Evolutionary conservation across 2,329 filamentous ascomycete species (phyloP).

Genomic region (Fusarium multiceps): DNA sequence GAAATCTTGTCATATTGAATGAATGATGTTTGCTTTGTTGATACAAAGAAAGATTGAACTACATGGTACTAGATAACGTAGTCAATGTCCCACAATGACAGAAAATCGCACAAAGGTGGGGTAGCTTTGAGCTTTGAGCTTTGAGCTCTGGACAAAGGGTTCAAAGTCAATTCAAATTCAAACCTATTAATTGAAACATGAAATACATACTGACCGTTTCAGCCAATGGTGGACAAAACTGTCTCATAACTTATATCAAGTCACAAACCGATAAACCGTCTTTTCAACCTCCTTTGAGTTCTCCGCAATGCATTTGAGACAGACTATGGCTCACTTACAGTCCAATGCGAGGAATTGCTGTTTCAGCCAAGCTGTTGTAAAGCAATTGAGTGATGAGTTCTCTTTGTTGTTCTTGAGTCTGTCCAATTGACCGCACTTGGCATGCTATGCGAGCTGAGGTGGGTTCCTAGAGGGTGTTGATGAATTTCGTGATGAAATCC

Average conservation of each 20-base stretch:
- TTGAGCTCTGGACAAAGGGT: not conserved
- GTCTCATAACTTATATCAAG: not conserved
- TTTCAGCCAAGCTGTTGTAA: not conserved
- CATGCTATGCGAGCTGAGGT: not conserved
- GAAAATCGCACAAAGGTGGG: constrained; percentile 36
- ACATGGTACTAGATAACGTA: not conserved
- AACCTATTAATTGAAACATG: not conserved
- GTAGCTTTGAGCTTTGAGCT: constrained; percentile 7
- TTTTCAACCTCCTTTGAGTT: not conserved
- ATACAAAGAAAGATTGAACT: constrained; percentile 12
- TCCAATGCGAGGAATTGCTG: not conserved
- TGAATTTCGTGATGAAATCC: not conserved
- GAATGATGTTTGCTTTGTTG: not conserved
- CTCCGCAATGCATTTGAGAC: not conserved
- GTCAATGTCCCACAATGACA: constrained; percentile 11
- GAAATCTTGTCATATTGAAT: constrained; percentile 84
- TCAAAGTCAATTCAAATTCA: not conserved
- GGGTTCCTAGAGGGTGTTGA: not conserved
- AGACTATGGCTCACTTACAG: not conserved
- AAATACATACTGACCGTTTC: not conserved
- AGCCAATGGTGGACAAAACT: not conserved
- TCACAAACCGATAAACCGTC: not conserved
- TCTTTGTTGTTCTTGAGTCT: not conserved
- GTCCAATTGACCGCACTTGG: not conserved
- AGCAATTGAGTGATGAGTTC: not conserved